These are phyloP conservation scores for Cocos nucifera DNA, from an alignment of 176 grass and related monocot species.

Conservation along the genomic window DNA sequence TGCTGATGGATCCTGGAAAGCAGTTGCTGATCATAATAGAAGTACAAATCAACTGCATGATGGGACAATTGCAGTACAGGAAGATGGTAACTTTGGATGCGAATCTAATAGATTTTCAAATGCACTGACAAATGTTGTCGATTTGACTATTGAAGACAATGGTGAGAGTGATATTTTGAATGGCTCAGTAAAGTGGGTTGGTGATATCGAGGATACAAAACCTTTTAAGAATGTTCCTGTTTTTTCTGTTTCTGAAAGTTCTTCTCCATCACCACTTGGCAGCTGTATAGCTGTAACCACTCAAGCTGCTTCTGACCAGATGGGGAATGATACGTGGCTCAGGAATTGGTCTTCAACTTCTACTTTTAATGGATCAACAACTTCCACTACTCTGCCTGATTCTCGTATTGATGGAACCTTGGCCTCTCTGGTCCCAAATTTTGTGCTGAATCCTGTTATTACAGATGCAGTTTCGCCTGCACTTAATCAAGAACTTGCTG, in stretches of 20 bases:
- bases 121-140: constrained; percentile 23
- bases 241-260: constrained; percentile 8
- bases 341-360: background rate
- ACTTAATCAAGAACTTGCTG: background rate
- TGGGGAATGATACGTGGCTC: background rate
- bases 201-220: constrained; percentile 53
- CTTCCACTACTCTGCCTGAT: constrained; percentile 11
- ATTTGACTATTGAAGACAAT: constrained; percentile 56
- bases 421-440: constrained; percentile 47
- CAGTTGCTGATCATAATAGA: constrained; percentile 35
- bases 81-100: constrained; percentile 22
- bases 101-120: constrained; percentile 8
- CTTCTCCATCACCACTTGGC: constrained; percentile 24
- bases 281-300: background rate
- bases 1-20: constrained; percentile 83
- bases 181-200: background rate
- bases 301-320: constrained; percentile 3
- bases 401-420: constrained; percentile 44
- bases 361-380: background rate
- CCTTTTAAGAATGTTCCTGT: constrained; percentile 34
- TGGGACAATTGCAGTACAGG: constrained; percentile 15
- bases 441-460: constrained; percentile 37
- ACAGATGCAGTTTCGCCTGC: constrained; percentile 40
- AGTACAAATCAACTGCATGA: constrained; percentile 34
- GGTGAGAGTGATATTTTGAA: constrained; percentile 16